Conservation (phyloP, 805 yeast species). For the Candida berthetii region DNA sequence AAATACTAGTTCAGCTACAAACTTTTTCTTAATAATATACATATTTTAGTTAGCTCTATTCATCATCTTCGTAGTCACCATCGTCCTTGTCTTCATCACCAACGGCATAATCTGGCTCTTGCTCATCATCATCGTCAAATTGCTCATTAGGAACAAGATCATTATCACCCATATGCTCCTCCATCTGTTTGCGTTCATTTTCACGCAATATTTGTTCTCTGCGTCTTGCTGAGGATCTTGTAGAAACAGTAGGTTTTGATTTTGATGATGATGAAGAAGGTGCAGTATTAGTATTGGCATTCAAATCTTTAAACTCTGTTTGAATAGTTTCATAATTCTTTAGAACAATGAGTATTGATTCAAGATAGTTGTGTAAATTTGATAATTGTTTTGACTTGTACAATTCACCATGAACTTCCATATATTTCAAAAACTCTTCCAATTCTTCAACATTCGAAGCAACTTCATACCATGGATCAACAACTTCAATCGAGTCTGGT, state of each 20-base stretch:
- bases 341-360: conserved; percentile 7
- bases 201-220: conserved; percentile 6
- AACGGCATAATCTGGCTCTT: conserved; percentile 5
- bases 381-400: conserved; percentile 4
- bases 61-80: neutral
- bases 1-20: conserved; percentile 1
- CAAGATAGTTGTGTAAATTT: conserved; percentile 9
- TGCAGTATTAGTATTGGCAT: neutral
- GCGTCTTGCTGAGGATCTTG: no score
- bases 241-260: no score
- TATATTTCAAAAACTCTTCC: conserved; percentile 6
- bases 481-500: neutral
- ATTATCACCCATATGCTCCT: neutral
- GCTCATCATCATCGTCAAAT: conserved; percentile 8
- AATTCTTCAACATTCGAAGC: conserved; percentile 11
- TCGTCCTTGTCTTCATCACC: conserved; percentile 1
- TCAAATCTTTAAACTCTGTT: conserved; percentile 6
- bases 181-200: conserved; percentile 9
- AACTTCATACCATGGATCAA: conserved; percentile 22
- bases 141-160: neutral
- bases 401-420: conserved; percentile 2
- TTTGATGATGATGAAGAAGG: no score
- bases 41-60: neutral
- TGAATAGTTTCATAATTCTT: conserved; percentile 11
- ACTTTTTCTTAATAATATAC: neutral